Conservation (phyloP, 805 yeast species). For the Yarrowia deformans region DNA sequence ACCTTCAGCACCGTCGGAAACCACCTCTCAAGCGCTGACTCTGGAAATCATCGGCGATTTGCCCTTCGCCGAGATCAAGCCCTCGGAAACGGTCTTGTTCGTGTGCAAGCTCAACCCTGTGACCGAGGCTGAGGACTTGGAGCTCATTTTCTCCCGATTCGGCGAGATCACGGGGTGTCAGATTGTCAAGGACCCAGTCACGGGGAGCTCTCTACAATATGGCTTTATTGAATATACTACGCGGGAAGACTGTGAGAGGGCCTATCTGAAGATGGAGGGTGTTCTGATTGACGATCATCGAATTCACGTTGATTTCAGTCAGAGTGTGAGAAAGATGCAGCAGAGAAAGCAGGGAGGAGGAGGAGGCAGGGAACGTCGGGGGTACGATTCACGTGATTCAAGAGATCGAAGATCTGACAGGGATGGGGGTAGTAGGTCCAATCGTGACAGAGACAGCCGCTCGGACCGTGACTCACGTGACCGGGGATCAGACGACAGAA, state of each 20-base stretch:
- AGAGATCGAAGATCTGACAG: slow-evolving; percentile 18
- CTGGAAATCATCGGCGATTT: slow-evolving; percentile 70
- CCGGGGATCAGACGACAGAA: neutral
- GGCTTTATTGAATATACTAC: slow-evolving; percentile 67
- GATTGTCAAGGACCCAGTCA: slow-evolving; percentile 57
- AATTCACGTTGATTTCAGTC: slow-evolving; percentile 73
- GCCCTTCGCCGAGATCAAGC: slow-evolving; percentile 63
- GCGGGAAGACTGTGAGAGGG: slow-evolving; percentile 62
- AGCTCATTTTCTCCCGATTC: slow-evolving; percentile 65
- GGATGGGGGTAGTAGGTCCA: too few species aligned
- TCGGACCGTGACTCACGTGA: too few species aligned
- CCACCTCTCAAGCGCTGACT: slow-evolving; percentile 62
- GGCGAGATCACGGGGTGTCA: slow-evolving; percentile 63
- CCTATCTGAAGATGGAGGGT: slow-evolving; percentile 67
- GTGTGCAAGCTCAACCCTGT: slow-evolving; percentile 69
- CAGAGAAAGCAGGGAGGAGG: slow-evolving; percentile 23
- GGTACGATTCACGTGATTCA: neutral
- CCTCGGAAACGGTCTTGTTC: slow-evolving; percentile 67
- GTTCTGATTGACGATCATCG: slow-evolving; percentile 69
- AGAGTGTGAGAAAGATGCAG: slow-evolving; percentile 52
- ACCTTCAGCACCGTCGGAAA: slow-evolving; percentile 5
- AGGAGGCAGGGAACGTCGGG: neutral
- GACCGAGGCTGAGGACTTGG: slow-evolving; percentile 64
- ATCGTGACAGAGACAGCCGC: too few species aligned
- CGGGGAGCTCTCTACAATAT: slow-evolving; percentile 62